These are phyloP conservation scores for Jamesozyma hellenica DNA, from an alignment of 805 yeast genomes.

Conservation along the genomic window DNA sequence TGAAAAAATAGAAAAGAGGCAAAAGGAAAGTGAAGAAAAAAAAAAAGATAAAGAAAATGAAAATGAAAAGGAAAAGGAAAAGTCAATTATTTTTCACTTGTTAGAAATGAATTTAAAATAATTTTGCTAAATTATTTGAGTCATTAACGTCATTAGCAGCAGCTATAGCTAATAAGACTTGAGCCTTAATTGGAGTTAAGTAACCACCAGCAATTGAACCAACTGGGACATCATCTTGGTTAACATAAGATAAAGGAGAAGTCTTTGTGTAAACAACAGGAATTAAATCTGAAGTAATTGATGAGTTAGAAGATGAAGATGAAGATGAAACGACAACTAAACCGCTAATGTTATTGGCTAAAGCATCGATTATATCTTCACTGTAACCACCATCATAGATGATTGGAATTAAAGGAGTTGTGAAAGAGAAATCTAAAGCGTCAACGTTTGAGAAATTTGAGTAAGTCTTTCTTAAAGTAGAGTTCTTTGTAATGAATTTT, in stretches of 20 bases:
- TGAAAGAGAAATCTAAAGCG: constrained; percentile 4
- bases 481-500: constrained; percentile 10
- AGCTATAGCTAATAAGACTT: constrained; percentile 25
- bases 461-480: constrained; percentile 16
- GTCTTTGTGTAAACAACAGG: constrained; percentile 26
- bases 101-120: no score
- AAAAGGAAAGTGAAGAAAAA: no score
- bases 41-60: no score
- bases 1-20: no score
- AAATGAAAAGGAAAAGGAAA: no score
- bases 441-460: constrained; percentile 14
- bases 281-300: constrained; percentile 8
- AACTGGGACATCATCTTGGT: constrained; percentile 16
- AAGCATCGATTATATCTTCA: constrained; percentile 10
- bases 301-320: constrained; percentile 12
- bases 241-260: constrained; percentile 12
- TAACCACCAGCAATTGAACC: constrained; percentile 26
- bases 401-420: constrained; percentile 19
- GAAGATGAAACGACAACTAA: constrained; percentile 22
- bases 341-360: constrained; percentile 18
- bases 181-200: constrained; percentile 27
- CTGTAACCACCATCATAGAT: constrained; percentile 21
- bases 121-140: neutral
- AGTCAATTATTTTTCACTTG: no score
- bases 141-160: constrained; percentile 19